Evolutionary conservation across 352 stramenopile species (phyloP).

Genomic region (Phytophthora chlamydospora): DNA sequence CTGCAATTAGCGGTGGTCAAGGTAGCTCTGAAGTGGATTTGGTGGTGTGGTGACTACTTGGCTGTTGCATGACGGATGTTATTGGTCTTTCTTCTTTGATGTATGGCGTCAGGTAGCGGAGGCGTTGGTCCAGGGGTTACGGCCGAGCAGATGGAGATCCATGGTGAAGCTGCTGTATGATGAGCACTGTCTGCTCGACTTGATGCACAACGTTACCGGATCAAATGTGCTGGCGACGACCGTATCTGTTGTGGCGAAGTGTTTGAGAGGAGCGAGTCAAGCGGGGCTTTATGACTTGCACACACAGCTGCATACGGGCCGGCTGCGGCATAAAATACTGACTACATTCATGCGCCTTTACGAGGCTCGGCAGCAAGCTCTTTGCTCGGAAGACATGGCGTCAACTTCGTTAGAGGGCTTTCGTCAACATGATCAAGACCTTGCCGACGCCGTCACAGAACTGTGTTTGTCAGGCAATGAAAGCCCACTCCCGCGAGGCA

Average conservation of each 20-base stretch:
- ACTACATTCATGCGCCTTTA: constrained; percentile 23
- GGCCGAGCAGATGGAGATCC: constrained; percentile 25
- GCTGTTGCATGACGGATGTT: not conserved
- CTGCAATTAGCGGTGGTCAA: constrained; percentile 23
- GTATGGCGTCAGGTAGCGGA: constrained; percentile 35
- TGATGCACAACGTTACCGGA: constrained; percentile 27
- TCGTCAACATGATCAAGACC: constrained; percentile 21
- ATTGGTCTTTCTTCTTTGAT: not conserved
- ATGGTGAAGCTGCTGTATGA: constrained; percentile 38
- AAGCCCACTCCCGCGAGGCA: constrained; percentile 13
- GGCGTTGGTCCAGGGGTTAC: constrained; percentile 26
- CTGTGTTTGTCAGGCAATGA: constrained; percentile 52
- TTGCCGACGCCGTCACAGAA: constrained; percentile 46
- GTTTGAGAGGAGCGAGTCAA: constrained; percentile 20
- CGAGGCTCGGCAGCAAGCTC: constrained; percentile 19
- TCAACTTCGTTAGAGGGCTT: not conserved
- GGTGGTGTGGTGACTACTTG: not conserved
- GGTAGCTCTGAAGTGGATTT: constrained; percentile 11
- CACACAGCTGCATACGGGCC: constrained; percentile 28
- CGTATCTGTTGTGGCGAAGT: constrained; percentile 22
- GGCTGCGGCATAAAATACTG: constrained; percentile 33
- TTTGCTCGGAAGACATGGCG: not conserved
- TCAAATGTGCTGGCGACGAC: constrained; percentile 26
- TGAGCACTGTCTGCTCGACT: constrained; percentile 30
- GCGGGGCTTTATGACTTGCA: constrained; percentile 30